Base-by-base conservation (phyloP, 768 basidiomycete species). In the Suillus clintonianus region DNA sequence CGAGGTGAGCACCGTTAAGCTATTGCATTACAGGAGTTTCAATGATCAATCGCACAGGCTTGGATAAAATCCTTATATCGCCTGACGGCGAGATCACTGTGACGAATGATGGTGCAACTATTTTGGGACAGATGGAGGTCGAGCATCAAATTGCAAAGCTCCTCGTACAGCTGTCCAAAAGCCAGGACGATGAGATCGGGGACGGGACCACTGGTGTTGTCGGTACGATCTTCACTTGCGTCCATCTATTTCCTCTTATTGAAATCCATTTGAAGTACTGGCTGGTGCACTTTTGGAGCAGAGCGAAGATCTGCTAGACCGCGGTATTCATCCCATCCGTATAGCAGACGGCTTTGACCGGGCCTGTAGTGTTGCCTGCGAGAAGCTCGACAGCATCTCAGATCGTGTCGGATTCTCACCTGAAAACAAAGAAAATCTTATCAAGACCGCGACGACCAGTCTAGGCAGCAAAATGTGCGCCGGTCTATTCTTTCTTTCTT, bases 121-220 rank as follows among this genome's bases (percentile, higher is more conserved):
- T 99, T 69, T 82, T 99, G 62, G 88, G 95, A 27, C 97, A 98
- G 81, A 98, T 99, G 95, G 94, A 97, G 77, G 96, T 99, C 59
- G 97, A 99, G 72, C 97, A 99, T 75, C 97, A 97, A 81, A 97
- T 99, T 72, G 97, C 97, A 64, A 99, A 97, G 79, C 86, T 99
- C 51, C 86, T 99, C 39, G 97, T 99, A 2, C 92, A 98, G 73
- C 83, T 99, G 47, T 96, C 94, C 19, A 97, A 96, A 82, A 95
- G 92, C 75, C 97, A 99, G 81, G 97, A 99, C 76, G 97, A 99
- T 76, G 97, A 99, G 81, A 97, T 99, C 74, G 97, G 97, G 30
- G 97, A 99, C 79, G 97, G 97, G 64, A 99, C 97, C 7, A 99
- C 97, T 34, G 97, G 97, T 76, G 97, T 99, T 64, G 97, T 99